Evolutionary conservation across 129 eudicot genomes (phyloP).

Genomic region (Artemisia argyi): DNA sequence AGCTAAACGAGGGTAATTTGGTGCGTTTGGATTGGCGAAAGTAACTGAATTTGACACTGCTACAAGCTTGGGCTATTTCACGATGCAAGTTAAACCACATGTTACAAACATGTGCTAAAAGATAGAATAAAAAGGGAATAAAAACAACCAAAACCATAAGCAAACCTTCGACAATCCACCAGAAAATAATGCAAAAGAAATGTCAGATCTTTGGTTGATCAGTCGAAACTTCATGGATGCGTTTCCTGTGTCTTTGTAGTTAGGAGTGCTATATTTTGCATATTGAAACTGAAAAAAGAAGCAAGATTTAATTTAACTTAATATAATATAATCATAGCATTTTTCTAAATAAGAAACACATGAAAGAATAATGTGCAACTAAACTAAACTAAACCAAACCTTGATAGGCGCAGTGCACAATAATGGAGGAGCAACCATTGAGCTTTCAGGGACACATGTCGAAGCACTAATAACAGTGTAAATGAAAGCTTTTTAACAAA

Average conservation of each 20-base stretch:
- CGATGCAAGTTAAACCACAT: not conserved
- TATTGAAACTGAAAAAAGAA: slow-evolving; percentile 60
- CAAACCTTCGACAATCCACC: slow-evolving; percentile 85
- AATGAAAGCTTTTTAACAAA: not conserved
- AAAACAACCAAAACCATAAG: slow-evolving; percentile 1
- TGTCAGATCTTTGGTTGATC: slow-evolving; percentile 91
- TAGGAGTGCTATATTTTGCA: slow-evolving; percentile 74
- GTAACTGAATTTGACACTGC: slow-evolving; percentile 70
- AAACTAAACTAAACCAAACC: slow-evolving; percentile 41
- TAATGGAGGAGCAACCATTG: slow-evolving; percentile 61
- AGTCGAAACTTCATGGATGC: slow-evolving; percentile 76
- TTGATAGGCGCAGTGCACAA: slow-evolving; percentile 89
- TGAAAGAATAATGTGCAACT: not conserved
- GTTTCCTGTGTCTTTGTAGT: slow-evolving; percentile 65
- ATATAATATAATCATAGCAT: not conserved
- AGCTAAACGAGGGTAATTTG: slow-evolving; percentile 92
- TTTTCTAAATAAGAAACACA: not conserved
- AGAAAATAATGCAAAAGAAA: slow-evolving; percentile 76
- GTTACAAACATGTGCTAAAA: not conserved
- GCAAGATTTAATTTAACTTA: not conserved
- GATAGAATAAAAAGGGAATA: not conserved
- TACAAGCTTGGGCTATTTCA: slow-evolving; percentile 77
- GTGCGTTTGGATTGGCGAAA: slow-evolving; percentile 86
- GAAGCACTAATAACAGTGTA: slow-evolving; percentile 53
- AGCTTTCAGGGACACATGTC: slow-evolving; percentile 57